Conservation (phyloP, 805 yeast genomes). For the Barnettozyma botsteinii region DNA sequence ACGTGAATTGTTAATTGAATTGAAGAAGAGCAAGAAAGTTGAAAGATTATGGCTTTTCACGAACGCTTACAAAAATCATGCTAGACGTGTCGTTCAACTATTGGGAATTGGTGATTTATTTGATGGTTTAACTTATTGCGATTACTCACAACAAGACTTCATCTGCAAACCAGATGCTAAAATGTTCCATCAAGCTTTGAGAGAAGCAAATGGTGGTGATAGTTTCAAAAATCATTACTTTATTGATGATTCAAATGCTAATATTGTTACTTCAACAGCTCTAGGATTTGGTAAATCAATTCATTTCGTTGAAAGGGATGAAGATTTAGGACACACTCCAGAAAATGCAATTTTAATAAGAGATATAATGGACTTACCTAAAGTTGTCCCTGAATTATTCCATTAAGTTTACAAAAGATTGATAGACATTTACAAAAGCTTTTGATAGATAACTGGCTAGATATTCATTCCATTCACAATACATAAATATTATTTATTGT, state of each 20-base stretch:
- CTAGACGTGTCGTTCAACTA: constrained; percentile 67
- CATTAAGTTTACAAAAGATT: too few relatives aligned
- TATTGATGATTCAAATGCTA: constrained; percentile 81
- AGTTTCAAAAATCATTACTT: constrained; percentile 53
- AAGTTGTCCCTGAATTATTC: constrained; percentile 22
- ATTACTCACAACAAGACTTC: constrained; percentile 61
- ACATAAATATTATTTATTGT: too few relatives aligned
- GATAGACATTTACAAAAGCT: too few relatives aligned
- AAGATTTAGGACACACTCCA: constrained; percentile 36
- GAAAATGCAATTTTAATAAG: constrained; percentile 48
- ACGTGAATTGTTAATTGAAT: constrained; percentile 43
- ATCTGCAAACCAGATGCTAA: constrained; percentile 84
- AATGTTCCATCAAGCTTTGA: constrained; percentile 61
- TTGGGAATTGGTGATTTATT: constrained; percentile 89
- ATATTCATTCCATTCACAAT: too few relatives aligned
- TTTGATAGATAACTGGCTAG: not conserved
- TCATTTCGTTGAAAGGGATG: constrained; percentile 70
- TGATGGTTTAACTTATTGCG: constrained; percentile 92
- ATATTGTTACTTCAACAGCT: constrained; percentile 65
- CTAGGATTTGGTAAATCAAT: constrained; percentile 69
- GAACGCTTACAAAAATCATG: constrained; percentile 91
- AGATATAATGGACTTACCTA: constrained; percentile 47
- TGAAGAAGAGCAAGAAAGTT: constrained; percentile 44
- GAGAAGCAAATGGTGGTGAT: constrained; percentile 42
- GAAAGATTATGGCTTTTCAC: constrained; percentile 88